Evolutionary conservation across 2,329 filamentous ascomycete species (phyloP).

Genomic region (Fusarium piperis): DNA sequence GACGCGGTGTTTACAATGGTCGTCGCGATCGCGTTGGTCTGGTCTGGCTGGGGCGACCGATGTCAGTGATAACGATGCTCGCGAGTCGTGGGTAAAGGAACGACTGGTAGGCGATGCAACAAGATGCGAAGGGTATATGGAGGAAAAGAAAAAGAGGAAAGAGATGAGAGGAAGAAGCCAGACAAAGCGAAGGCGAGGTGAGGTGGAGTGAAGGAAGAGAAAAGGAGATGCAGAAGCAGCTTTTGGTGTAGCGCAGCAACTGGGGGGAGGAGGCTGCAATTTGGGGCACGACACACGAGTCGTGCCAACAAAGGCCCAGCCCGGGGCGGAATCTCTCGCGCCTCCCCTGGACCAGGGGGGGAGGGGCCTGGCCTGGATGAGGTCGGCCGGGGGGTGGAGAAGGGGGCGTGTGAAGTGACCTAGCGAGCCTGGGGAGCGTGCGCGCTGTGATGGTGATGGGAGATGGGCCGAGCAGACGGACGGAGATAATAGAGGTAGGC

Average conservation of each 20-base stretch:
- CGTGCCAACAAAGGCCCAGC: constrained; percentile 44
- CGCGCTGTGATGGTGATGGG: neutral
- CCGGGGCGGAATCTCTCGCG: constrained; percentile 44
- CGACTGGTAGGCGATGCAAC: constrained; percentile 22
- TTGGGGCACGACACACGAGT: constrained; percentile 46
- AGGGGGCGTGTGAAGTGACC: constrained; percentile 20
- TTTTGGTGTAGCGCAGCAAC: constrained; percentile 42
- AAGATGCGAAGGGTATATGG: constrained; percentile 33
- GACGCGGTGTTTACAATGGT: constrained; percentile 29
- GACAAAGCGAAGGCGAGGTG: constrained; percentile 36
- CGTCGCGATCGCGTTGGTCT: constrained; percentile 27
- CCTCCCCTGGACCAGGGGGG: constrained; percentile 44
- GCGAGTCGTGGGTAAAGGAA: constrained; percentile 34
- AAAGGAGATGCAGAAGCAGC: constrained; percentile 44
- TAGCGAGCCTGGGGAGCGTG: constrained; percentile 1
- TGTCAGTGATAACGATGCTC: constrained; percentile 32
- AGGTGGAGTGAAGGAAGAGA: constrained; percentile 43
- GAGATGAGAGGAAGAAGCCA: constrained; percentile 38
- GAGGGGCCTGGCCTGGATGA: constrained; percentile 21
- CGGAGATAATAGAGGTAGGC: neutral
- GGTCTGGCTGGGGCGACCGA: constrained; percentile 18
- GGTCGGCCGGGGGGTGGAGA: constrained; percentile 27
- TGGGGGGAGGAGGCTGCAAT: constrained; percentile 44
- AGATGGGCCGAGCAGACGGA: constrained; percentile 25
- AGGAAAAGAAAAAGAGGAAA: constrained; percentile 36